Conservation (phyloP, 805 yeast genomes). For the Yamadazyma sp. region DNA sequence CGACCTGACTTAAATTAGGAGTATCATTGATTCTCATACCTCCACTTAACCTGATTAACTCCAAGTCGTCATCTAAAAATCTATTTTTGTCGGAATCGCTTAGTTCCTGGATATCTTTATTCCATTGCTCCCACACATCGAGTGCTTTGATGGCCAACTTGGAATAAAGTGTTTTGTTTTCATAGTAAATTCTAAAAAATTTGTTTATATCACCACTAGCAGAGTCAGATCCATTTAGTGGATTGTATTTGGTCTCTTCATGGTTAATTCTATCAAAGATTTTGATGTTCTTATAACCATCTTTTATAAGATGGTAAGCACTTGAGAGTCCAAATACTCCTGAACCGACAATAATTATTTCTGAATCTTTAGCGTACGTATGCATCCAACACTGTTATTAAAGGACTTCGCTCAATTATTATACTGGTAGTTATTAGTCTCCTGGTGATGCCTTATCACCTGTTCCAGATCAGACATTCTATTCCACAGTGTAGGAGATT, state of each 20-base stretch:
- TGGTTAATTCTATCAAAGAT: conserved; percentile 25
- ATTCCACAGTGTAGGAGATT: too few species aligned
- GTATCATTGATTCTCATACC: conserved; percentile 23
- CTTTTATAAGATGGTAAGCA: conserved; percentile 36
- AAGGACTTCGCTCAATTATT: too few species aligned
- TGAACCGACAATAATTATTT: conserved; percentile 45
- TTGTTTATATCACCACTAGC: conserved; percentile 9
- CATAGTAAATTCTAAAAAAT: conserved; percentile 7
- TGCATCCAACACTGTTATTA: too few species aligned
- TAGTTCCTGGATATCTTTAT: conserved; percentile 16
- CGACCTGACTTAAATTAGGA: conserved; percentile 12
- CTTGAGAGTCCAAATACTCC: conserved; percentile 53
- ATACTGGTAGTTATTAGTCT: too few species aligned
- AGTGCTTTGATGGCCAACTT: conserved; percentile 6
- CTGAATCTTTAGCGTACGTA: conserved; percentile 4
- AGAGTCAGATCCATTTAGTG: conserved; percentile 3
- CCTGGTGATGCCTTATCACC: too few species aligned
- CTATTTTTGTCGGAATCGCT: not conserved
- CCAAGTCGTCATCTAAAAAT: conserved; percentile 14
- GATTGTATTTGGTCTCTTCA: conserved; percentile 4
- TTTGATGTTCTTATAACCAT: conserved; percentile 28
- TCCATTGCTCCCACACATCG: conserved; percentile 15
- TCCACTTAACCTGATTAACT: conserved; percentile 24
- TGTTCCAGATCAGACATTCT: too few species aligned
- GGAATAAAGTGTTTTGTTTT: conserved; percentile 6